These are phyloP conservation scores for Durusdinium trenchii DNA, from an alignment of 73 alveolate genomes.

Conservation along the genomic window DNA sequence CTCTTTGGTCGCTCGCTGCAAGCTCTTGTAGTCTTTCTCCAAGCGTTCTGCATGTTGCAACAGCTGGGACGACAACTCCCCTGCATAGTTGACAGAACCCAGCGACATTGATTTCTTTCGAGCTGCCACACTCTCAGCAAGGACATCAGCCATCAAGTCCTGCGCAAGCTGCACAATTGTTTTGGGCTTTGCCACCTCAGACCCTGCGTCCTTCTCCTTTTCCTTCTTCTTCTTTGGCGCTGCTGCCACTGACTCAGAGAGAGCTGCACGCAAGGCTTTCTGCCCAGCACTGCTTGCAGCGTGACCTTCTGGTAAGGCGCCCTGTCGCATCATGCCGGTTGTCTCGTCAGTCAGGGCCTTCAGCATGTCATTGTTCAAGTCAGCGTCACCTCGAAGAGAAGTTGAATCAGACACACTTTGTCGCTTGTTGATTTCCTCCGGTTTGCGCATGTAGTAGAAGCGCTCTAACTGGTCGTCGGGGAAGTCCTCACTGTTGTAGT, in stretches of 20 bases:
- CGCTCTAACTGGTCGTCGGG: neutral
- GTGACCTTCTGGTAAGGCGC: neutral
- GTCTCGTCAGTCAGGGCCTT: neutral
- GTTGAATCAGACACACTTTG: neutral
- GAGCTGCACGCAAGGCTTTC: neutral
- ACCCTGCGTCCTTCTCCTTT: neutral
- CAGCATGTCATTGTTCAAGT: neutral
- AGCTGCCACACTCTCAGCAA: neutral
- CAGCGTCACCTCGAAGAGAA: neutral
- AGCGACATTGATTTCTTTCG: neutral
- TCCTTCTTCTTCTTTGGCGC: neutral
- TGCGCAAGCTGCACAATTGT: neutral
- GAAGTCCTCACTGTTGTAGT: conserved; percentile 7
- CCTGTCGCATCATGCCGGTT: neutral
- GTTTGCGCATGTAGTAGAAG: neutral
- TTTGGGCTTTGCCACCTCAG: neutral
- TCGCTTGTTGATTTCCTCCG: neutral
- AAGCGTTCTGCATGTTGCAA: neutral
- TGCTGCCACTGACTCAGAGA: neutral
- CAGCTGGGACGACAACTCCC: neutral
- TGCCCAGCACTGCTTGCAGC: neutral
- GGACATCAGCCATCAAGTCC: neutral
- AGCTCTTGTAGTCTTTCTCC: conserved; percentile 15
- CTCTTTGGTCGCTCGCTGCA: neutral
- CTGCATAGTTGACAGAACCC: neutral